Base-by-base conservation (phyloP, 768 basidiomycete species). In the Suillus sp. region DNA sequence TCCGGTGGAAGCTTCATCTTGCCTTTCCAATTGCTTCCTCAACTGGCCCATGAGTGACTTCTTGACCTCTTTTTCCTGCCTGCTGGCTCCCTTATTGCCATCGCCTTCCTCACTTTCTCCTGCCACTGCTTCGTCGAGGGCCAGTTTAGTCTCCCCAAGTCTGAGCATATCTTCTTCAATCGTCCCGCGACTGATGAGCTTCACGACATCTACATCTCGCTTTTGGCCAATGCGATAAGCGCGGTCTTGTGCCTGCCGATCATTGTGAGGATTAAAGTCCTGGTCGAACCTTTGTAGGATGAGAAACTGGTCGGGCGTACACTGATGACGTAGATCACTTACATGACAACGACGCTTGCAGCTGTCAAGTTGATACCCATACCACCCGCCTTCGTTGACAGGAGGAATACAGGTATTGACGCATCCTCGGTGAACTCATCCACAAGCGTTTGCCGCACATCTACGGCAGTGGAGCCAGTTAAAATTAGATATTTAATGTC, bases 361-460 rank as follows among this genome's bases (percentile, higher is more conserved):
- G 95, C 95, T 1, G 93, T 96, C 67, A 99, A 76, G 74, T 99
- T 99, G 73, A 99, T 96, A 6, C 96, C 96, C 92, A 95, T 94
- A 10, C 91, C 93, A 22, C 93, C 95, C 4, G 95, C 95, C 77
- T 94, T 95, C 0, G 95, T 96, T 2, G 95, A 95, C 2, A 95
- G 80, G 11, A 96, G 81, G 76, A 99, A 99, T 45, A 97, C 89
- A 14, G 89, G 82, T 67, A 99, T 96, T 20, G 86, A 83, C 42
- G 87, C 84, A 70, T 97, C 91, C 64, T 79, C 81, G 13, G 92
- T 95, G 76, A 97, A 99, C 73, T 97, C 94, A 71, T 99, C 97
- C 0, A 99, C 96, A 13, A 99, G 76, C 5, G 90, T 87, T 73
- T 99, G 97, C 18, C 96, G 88, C 55, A 95, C 87, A 70, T 96